Conservation (phyloP, 139 green algal genomes). For the Tetradesmus obliquus region DNA sequence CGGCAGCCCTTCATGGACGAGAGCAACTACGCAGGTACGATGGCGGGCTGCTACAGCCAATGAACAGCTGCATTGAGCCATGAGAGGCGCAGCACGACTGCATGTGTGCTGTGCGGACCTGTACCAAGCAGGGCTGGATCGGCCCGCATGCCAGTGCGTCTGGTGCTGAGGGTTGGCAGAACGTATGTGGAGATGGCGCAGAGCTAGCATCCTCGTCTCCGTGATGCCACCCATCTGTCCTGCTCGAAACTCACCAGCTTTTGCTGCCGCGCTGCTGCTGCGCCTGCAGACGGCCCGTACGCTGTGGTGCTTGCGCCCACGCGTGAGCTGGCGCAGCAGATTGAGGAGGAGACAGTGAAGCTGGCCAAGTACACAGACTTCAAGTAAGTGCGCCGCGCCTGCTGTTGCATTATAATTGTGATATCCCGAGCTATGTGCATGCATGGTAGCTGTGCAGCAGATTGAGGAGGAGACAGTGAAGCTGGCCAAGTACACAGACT, state of each 20-base stretch:
- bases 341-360: conserved; percentile 74
- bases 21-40: conserved; percentile 72
- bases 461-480: conserved; percentile 76
- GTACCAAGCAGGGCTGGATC: too few species aligned
- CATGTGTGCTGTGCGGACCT: too few species aligned
- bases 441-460: conserved; percentile 87
- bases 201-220: conserved; percentile 82
- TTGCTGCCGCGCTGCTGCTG: conserved; percentile 26
- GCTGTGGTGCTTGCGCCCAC: conserved; percentile 97
- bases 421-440: conserved; percentile 23
- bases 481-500: conserved; percentile 63
- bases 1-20: conserved; percentile 93
- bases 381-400: conserved; percentile 14
- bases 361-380: conserved; percentile 63
- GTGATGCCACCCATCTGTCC: conserved; percentile 58
- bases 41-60: too few species aligned
- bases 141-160: too few species aligned
- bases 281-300: conserved; percentile 87
- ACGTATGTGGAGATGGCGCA: too few species aligned
- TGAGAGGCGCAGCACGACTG: too few species aligned
- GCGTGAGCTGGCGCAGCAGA: conserved; percentile 93
- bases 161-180: too few species aligned
- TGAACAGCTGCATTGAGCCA: too few species aligned
- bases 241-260: conserved; percentile 58
- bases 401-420: not conserved